phyloP scores from a whole-genome alignment of 2,329 filamentous ascomycete species.

The Alternaria viburni region DNA sequence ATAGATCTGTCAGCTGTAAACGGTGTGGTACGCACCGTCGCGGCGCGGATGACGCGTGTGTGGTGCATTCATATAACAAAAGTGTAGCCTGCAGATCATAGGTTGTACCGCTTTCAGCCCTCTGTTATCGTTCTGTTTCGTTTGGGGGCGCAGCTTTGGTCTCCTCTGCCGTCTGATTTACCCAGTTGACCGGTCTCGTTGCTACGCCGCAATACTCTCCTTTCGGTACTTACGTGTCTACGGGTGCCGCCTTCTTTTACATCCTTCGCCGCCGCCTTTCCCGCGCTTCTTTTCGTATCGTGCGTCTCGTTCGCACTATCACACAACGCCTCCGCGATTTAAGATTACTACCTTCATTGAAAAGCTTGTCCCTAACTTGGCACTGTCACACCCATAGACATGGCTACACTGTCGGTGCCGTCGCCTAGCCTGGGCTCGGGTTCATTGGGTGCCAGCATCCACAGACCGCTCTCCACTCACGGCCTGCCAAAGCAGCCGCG shows the following conservation, averaged over 20 bases:
- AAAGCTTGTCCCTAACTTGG: constrained; percentile 13
- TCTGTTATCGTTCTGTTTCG: constrained; percentile 24
- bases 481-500: constrained; percentile 43
- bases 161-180: constrained; percentile 23
- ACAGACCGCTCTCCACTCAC: constrained; percentile 40
- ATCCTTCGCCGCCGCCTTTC: constrained; percentile 13
- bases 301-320: constrained; percentile 6
- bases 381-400: constrained; percentile 9
- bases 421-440: constrained; percentile 29
- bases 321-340: constrained; percentile 4
- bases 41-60: constrained; percentile 31
- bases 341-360: not conserved
- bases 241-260: constrained; percentile 17
- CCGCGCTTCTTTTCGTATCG: constrained; percentile 12
- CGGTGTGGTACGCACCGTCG: constrained; percentile 22
- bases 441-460: constrained; percentile 28
- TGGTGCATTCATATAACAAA: constrained; percentile 41
- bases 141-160: constrained; percentile 26
- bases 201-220: constrained; percentile 19
- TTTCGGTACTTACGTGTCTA: constrained; percentile 10
- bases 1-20: constrained; percentile 6
- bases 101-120: constrained; percentile 38
- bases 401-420: constrained; percentile 33
- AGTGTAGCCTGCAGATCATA: constrained; percentile 38
- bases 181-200: constrained; percentile 23